Evolutionary conservation across 2,329 filamentous ascomycete genomes (phyloP), one percentile per base, ranked within the genome.

Genomic region (Fusarium dlaminii): DNA sequence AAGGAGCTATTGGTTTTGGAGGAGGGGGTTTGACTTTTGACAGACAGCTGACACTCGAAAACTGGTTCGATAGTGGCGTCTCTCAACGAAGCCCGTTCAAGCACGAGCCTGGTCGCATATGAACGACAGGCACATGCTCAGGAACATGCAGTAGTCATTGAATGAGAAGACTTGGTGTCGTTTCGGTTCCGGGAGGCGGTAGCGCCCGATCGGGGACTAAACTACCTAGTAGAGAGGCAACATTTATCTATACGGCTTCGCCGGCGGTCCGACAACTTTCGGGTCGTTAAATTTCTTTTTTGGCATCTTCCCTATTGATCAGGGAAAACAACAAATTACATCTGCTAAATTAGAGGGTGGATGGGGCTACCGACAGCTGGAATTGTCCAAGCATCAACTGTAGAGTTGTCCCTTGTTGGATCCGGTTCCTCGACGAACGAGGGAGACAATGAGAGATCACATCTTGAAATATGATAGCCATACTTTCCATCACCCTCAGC

Each of bases 231-330:
- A 68, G 27, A 42, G 29, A 42, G 39, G 22, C 39, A 55, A n/a
- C 24, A 29, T 48, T 29, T 29, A 32, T 56, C 30, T 45, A 54
- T 34, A 46, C 45, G 51, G 62, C 29, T 61, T 59, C 49, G 48
- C 40, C 62, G 65, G 48, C 40, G 39, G 55, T 66, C 72, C 68
- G 72, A 75, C 37, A 56, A 69, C 49, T 58, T 75, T 75, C 68
- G 72, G 72, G 57, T 73, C 37, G 29, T 52, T 40, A 62, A 48
- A 29, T 37, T 57, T 67, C 40, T 37, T 54, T 68, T 68, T 29
- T 22, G 13, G 17, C 48, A 18, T 45, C n/a, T 43, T 39, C n/a
- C 20, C 32, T 48, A n/a, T 29, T 36, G 37, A 66, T 27, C 36
- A 56, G 29, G 13, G 29, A 30, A 48, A 59, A 29, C 22, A 32